phyloP scores from a whole-genome alignment of 192 early-diverging fungal species.

The Paraglomus occultum region DNA sequence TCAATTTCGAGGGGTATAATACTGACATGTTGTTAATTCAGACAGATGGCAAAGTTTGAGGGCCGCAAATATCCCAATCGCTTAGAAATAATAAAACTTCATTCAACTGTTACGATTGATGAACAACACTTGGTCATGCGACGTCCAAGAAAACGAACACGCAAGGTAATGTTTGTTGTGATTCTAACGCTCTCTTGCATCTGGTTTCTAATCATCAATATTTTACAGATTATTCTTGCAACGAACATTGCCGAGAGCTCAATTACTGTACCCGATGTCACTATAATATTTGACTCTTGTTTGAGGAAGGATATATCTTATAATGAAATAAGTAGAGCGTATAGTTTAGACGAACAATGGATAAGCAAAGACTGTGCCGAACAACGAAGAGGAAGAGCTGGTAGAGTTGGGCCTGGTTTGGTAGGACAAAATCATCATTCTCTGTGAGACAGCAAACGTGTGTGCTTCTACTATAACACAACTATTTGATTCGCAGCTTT shows the following conservation, averaged over 20 bases:
- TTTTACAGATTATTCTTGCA: conserved; percentile 33
- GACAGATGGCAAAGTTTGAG: background rate
- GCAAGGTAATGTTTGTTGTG: conserved; percentile 16
- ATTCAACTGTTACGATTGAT: conserved; percentile 35
- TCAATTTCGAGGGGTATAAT: too few relatives aligned
- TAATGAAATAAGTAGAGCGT: conserved; percentile 25
- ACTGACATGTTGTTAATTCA: too few relatives aligned
- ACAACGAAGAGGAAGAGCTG: conserved; percentile 33
- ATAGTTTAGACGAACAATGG: conserved; percentile 36
- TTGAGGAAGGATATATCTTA: conserved; percentile 34
- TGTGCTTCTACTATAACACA: too few relatives aligned
- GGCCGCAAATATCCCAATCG: background rate
- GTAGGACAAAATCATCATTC: background rate
- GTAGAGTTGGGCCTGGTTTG: conserved; percentile 31
- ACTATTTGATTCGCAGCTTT: conserved; percentile 17
- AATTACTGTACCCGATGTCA: conserved; percentile 34
- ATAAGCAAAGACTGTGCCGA: conserved; percentile 36
- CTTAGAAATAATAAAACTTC: conserved; percentile 32
- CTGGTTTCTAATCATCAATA: background rate
- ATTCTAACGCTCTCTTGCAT: background rate
- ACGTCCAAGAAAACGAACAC: conserved; percentile 16
- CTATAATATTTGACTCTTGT: conserved; percentile 33
- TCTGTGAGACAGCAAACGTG: background rate
- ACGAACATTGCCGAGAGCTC: conserved; percentile 38
- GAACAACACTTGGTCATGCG: conserved; percentile 33